A percentile compares a stretch with the other conserved stretches of the same genome.
Evolutionary conservation across 2,329 filamentous ascomycete genomes (phyloP).

Genomic region (Alternaria conjuncta): DNA sequence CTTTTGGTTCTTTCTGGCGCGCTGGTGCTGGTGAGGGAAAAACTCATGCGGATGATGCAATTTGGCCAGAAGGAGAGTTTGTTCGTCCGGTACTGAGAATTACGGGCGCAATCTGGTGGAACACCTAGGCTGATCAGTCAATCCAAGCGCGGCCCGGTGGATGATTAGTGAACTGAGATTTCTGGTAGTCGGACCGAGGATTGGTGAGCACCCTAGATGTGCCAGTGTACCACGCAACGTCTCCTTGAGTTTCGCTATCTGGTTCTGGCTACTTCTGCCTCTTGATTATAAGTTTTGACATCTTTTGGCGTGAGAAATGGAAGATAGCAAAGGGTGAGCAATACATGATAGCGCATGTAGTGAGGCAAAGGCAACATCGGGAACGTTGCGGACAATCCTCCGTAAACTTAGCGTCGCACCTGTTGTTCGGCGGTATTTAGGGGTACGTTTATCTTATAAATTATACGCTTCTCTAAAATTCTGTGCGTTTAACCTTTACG

Average conservation of each 20-base stretch:
- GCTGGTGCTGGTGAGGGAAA: background rate
- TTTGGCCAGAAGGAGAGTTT: background rate
- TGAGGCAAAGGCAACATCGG: background rate
- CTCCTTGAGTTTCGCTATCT: background rate
- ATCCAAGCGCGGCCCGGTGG: background rate
- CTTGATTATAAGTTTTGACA: background rate
- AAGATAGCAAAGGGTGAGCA: background rate
- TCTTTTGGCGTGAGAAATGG: background rate
- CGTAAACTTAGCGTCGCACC: background rate
- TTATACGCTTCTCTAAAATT: too few species aligned
- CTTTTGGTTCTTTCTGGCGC: background rate
- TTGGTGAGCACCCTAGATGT: background rate
- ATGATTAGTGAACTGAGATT: background rate
- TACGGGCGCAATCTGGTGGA: background rate
- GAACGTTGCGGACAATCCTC: background rate
- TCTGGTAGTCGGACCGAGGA: background rate
- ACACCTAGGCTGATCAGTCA: background rate
- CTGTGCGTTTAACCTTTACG: too few species aligned
- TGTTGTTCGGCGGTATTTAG: background rate
- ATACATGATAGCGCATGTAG: background rate
- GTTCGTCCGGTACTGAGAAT: background rate
- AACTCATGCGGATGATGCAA: background rate
- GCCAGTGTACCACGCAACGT: background rate
- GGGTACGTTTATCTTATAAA: background rate
- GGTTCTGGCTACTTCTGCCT: background rate